Evolutionary conservation across 345 rosid genomes (phyloP), one percentile per base, ranked within the genome.

Genomic region (Arabis hirsuta): DNA sequence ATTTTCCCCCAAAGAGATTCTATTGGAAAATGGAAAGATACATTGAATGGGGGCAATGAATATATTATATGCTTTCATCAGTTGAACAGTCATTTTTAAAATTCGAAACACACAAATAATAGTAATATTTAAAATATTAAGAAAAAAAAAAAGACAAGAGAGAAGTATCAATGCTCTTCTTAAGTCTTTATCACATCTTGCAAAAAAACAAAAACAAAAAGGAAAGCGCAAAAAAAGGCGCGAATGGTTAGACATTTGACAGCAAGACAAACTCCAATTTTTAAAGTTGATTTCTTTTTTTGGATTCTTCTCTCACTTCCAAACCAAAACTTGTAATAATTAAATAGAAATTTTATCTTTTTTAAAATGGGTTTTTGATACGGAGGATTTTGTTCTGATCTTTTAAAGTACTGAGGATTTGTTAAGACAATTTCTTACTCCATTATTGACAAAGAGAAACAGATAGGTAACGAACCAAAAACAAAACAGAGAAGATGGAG

Each of bases 401-500:
- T 67, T 47, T 66, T 52, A 71, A 22, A 66, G 50, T 42, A 68
- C 19, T 53, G 51, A 68, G 16, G 41, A 60, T 69, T 62, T 50
- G 71, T 71, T 76, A 42, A 36, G 75, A 62, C 60, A 55, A 3
- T 46, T 55, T 69, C 66, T 48, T 55, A 41, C 62, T 76, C 71
- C 71, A 69, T 62, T 55, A 76, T 76, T 76, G 64, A 16, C n/a
- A 67, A 7, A 75, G 56, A 67, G 69, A 61, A 55, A 61, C 55
- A 65, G 51, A 62, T 73, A 44, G 60, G 59, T 27, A 63, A 64
- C 45, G 9, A 34, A 58, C 50, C 14, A 41, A 77, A 31, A 12
- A 16, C 27, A 26, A 52, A 7, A 38, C 16, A 55, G 55, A 48
- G 55, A 72, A 20, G 57, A 88, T 90, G 98, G 96, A 93, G 13